Conservation (phyloP, 2,329 filamentous ascomycete species). For the Periglandula ipomoeae region DNA sequence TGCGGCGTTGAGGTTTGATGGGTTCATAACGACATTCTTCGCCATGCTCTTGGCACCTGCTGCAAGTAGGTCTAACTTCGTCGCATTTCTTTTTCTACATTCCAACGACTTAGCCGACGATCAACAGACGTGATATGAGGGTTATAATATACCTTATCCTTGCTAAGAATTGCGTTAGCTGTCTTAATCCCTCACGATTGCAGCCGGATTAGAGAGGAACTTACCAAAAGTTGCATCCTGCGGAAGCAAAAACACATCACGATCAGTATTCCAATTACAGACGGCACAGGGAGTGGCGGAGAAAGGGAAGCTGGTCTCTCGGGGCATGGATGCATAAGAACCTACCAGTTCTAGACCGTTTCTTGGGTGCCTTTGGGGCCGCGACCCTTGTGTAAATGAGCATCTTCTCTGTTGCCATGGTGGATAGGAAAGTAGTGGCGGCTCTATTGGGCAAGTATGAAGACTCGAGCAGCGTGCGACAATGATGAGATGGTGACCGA, state of each 20-base stretch:
- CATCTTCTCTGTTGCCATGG: constrained; percentile 29
- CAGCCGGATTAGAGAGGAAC: constrained; percentile 12
- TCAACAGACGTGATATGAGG: neutral
- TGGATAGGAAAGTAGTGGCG: no score
- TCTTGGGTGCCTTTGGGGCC: constrained; percentile 49
- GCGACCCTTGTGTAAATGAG: constrained; percentile 50
- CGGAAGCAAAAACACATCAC: constrained; percentile 6
- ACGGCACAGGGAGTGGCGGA: neutral
- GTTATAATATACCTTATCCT: constrained; percentile 38
- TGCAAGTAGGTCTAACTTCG: constrained; percentile 40
- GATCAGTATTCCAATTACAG: constrained; percentile 4
- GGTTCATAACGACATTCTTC: constrained; percentile 42
- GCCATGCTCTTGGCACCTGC: constrained; percentile 39
- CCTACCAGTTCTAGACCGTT: constrained; percentile 50
- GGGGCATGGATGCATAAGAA: constrained; percentile 9
- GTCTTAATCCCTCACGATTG: neutral
- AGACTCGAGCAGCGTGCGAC: neutral
- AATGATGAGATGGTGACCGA: neutral
- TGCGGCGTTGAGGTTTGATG: constrained; percentile 31
- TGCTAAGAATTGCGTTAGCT: constrained; percentile 26
- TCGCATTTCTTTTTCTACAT: constrained; percentile 50
- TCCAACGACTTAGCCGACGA: neutral
- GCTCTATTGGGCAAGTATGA: neutral
- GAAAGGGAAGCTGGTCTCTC: no score
- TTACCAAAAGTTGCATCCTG: constrained; percentile 45